Evolutionary conservation across 2,329 filamentous ascomycete genomes (phyloP).

Genomic region (Ampelomyces quisqualis): DNA sequence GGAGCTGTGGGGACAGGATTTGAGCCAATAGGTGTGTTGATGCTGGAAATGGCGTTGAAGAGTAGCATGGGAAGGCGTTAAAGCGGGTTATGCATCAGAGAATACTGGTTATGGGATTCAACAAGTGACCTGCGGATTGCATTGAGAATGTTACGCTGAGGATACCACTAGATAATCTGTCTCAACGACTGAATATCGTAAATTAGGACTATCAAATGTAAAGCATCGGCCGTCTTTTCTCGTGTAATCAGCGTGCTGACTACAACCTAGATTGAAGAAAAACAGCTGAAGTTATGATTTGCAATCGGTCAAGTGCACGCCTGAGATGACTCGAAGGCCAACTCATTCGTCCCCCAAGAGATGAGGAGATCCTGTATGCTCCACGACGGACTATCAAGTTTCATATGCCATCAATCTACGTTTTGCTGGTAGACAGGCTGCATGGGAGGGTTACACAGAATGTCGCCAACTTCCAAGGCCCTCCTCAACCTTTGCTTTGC

Average conservation of each 20-base stretch:
- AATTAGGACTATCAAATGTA: not conserved
- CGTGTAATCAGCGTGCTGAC: not conserved
- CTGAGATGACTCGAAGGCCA: too few relatives aligned
- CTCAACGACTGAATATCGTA: not conserved
- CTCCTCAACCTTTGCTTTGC: too few relatives aligned
- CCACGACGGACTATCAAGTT: too few relatives aligned
- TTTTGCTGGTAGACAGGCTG: too few relatives aligned
- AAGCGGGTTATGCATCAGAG: not conserved
- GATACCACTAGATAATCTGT: not conserved
- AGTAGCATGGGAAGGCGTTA: not conserved
- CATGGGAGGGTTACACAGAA: too few relatives aligned
- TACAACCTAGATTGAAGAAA: too few relatives aligned
- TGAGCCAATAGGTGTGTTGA: slow-evolving; percentile 27
- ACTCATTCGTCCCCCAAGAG: too few relatives aligned
- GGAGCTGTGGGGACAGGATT: slow-evolving; percentile 57
- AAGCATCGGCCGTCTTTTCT: not conserved
- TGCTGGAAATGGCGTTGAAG: not conserved
- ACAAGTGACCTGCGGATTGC: not conserved
- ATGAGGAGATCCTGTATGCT: too few relatives aligned
- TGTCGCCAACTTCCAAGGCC: too few relatives aligned
- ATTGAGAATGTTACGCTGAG: not conserved
- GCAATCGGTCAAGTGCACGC: too few relatives aligned
- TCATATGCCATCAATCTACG: too few relatives aligned
- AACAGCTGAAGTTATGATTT: too few relatives aligned
- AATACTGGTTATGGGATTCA: not conserved